Evolutionary conservation across 176 grass and related monocot genomes (phyloP).

Genomic region (Chloris gayana): DNA sequence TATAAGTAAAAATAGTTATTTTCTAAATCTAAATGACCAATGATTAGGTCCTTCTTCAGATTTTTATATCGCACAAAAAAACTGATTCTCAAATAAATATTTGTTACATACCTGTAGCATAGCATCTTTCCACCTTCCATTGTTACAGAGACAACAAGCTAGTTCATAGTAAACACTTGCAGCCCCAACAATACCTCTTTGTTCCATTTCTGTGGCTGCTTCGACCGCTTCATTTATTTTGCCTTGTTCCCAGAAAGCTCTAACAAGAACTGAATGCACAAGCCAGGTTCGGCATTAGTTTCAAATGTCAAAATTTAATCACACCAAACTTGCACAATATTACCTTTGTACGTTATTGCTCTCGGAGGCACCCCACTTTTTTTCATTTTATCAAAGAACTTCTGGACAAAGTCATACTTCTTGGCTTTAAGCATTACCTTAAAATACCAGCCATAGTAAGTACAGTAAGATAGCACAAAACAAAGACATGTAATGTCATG

Average conservation of each 20-base stretch:
- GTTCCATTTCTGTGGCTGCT: constrained; percentile 85
- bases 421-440: constrained; percentile 95
- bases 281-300: constrained; percentile 10
- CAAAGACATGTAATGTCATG: neutral
- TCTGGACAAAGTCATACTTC: constrained; percentile 84
- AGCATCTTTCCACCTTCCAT: constrained; percentile 93
- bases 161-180: constrained; percentile 92
- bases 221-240: constrained; percentile 80
- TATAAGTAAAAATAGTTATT: neutral
- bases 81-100: neutral
- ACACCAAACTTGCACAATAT: neutral
- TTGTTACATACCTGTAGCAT: constrained; percentile 66
- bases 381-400: constrained; percentile 86
- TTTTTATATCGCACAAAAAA: neutral
- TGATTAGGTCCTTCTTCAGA: neutral
- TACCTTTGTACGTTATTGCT: constrained; percentile 92
- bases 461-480: constrained; percentile 33
- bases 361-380: constrained; percentile 77
- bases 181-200: constrained; percentile 81
- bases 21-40: neutral
- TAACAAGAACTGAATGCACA: constrained; percentile 74
- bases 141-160: constrained; percentile 84
- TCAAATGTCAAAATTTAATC: neutral
- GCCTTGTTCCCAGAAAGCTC: constrained; percentile 81
- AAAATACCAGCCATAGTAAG: constrained; percentile 55